Evolutionary conservation across 2,329 filamentous ascomycete species (phyloP).

Genomic region (Chrysoporthe austroafricana): DNA sequence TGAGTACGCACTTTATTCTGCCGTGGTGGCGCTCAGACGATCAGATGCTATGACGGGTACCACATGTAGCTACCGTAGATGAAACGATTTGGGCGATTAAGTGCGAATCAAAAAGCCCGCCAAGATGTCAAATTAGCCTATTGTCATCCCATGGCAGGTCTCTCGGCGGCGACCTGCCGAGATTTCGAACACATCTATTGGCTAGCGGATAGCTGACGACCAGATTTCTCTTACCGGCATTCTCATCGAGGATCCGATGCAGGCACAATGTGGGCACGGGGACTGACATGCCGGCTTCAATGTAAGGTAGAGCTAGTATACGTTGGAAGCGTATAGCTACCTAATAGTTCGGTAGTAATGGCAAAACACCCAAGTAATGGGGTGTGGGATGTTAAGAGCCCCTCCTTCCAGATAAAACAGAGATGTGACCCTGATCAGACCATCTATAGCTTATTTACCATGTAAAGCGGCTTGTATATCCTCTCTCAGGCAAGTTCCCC

Average conservation of each 20-base stretch:
- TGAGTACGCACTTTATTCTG: background rate
- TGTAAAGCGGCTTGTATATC: background rate
- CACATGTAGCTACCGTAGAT: background rate
- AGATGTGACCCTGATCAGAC: background rate
- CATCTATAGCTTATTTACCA: background rate
- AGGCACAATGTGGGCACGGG: background rate
- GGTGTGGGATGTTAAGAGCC: too few relatives aligned
- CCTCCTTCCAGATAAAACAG: too few relatives aligned
- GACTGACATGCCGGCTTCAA: background rate
- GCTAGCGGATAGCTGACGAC: background rate
- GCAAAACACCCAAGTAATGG: background rate
- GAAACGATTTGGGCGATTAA: background rate
- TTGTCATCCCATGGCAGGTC: background rate
- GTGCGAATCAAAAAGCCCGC: background rate
- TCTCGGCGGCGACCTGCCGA: background rate
- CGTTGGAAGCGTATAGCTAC: background rate
- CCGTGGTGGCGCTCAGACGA: background rate
- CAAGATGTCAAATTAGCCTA: conserved; percentile 2
- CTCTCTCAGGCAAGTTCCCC: background rate
- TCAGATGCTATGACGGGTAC: background rate
- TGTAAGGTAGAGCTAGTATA: background rate
- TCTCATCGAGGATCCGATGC: background rate
- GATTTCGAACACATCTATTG: background rate
- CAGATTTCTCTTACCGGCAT: background rate
- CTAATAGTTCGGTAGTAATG: background rate